phyloP scores from a whole-genome alignment of 169 alveolate species.

The Plasmodium chabaudi region DNA sequence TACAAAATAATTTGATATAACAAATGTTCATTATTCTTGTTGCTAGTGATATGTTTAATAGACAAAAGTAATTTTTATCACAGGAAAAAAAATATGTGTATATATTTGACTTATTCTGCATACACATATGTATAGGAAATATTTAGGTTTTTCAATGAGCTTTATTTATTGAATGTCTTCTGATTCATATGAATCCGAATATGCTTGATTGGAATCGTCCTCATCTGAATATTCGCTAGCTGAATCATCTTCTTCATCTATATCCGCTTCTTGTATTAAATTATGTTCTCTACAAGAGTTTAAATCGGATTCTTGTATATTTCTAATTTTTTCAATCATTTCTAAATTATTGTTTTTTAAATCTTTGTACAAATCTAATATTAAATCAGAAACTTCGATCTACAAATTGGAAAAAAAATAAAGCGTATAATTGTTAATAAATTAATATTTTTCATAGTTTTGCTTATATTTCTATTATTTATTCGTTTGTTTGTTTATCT shows the following conservation, averaged over 20 bases:
- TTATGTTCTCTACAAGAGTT: conserved; percentile 26
- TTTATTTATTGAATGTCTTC: too few relatives aligned
- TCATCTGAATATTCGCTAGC: conserved; percentile 27
- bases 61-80: not conserved
- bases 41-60: too few relatives aligned
- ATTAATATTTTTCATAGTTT: not conserved
- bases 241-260: conserved; percentile 12
- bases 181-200: not conserved
- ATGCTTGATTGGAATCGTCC: conserved; percentile 16
- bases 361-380: conserved; percentile 43
- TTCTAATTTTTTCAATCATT: conserved; percentile 39
- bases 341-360: conserved; percentile 57
- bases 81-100: not conserved
- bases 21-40: too few relatives aligned
- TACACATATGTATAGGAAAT: too few relatives aligned
- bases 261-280: conserved; percentile 19
- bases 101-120: not conserved
- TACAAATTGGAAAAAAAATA: not conserved
- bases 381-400: conserved; percentile 71
- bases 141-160: too few relatives aligned
- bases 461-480: not conserved
- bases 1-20: too few relatives aligned
- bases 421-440: not conserved
- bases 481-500: not conserved
- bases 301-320: conserved; percentile 33